Evolutionary conservation across 208 protist species (phyloP), one percentile per base, ranked within the genome.

Genomic region (Naegleria lovaniensis): DNA sequence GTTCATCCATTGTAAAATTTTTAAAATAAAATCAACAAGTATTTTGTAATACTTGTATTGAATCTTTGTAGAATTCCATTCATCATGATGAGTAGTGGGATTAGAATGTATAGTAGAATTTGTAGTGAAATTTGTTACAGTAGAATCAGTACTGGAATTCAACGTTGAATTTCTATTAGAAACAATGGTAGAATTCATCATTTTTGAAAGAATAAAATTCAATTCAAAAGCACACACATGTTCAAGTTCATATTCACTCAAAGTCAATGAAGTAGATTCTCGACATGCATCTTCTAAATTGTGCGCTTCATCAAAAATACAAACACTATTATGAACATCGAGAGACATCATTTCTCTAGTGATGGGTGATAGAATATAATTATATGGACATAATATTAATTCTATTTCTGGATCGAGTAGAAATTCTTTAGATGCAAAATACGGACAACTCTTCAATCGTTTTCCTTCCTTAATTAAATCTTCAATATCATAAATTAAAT

Each of bases 281-380:
- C 92, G 38, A 29, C 83, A 92, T 25, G 90, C 92, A 90, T 93
- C 91, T 90, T 93, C 92, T n/a, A 93, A 92, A 43, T 93, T 93
- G 48, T 94, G 92, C 0, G 92, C 92, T 87, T 94, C 92, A 75
- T 94, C 92, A 9, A 94, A 19, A 29, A 94, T 92, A 40, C 93
- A 76, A 0, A 93, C 43, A 51, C 33, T 40, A 38, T 90, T 83
- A 7, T 75, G 3, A 67, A 93, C 67, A 13, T 83, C 9, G 16
- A 93, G 92, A 16, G 6, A 29, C 52, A 93, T 91, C 0, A 83
- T 36, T 52, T 41, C 29, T 51, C 83, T 11, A 29, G 48, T 87
- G 16, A 41, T 87, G 16, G 83, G 83, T 36, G 92, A 91, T 25
- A 93, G 15, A 52, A 93, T 6, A 38, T 93, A 93, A 86, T 93